Base-by-base conservation (phyloP, 2,329 filamentous ascomycete species). In the Orbilia ellipsospora region DNA sequence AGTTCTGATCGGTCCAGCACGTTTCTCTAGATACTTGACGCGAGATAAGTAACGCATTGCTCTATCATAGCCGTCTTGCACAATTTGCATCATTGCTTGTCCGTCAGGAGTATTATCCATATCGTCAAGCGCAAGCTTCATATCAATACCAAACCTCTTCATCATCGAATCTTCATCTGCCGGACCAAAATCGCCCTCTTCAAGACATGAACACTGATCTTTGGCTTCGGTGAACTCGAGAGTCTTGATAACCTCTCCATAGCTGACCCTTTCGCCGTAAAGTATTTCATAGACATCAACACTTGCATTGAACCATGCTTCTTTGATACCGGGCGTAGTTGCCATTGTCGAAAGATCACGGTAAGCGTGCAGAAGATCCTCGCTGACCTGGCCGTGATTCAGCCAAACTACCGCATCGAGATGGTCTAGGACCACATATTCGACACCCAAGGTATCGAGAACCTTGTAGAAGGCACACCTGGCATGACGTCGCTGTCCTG, bases 381-480 rank as follows among this genome's bases (percentile, higher is more conserved):
- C 64, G 4, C 48, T 60, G 36, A 52, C 64, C n/a, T 75, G 72
- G 3, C 72, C 72, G 5, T 75, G 52, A 10, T 61, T 69, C 5
- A 1, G 61, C 20, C 61, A 60, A 16, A 64, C 40, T 4, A 75
- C 51, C 7, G 44, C n/a, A 45, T 75, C 64, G 3, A 55, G 13
- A 2, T 55, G 8, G 6, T 75, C 64, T 12, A 69, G 23, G 23
- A 75, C 16, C 13, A 67, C 42, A 16, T 59, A 75, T 13, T 69
- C 64, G 18, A 69, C 72, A 15, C 59, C 72, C 12, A 65, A 40
- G 52, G 44, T 50, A 52, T 75, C 72, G 7, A 75, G 36, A 16
- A 75, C 64, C 28, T 69, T 75, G 60, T 75, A 75, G 18, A 60
- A 69, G 4, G 72, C 52, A 20, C 72, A 75, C 7, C 52, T 51